Evolutionary conservation across 306 rosid species (phyloP).

Genomic region (Vachellia pachyceras): DNA sequence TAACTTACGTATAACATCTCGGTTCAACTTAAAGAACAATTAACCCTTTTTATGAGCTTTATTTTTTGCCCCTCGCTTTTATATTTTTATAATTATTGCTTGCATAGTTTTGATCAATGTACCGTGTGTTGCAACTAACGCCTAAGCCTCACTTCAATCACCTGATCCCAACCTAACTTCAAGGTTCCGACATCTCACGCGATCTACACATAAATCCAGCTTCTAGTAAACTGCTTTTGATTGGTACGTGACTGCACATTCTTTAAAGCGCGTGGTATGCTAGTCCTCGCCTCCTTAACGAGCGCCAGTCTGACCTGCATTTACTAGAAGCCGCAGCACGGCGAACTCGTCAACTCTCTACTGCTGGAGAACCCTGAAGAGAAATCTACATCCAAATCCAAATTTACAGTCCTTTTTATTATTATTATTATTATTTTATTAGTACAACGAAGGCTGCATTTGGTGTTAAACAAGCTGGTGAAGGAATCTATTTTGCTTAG

Average conservation of each 20-base stretch:
- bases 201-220: not conserved
- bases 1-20: too few species aligned
- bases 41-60: not conserved
- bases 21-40: too few species aligned
- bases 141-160: not conserved
- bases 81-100: too few species aligned
- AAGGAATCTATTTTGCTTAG: constrained; percentile 48
- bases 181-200: not conserved
- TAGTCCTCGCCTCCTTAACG: not conserved
- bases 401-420: not conserved
- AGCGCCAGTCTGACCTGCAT: constrained; percentile 12
- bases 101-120: too few species aligned
- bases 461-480: constrained; percentile 43
- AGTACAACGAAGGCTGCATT: constrained; percentile 28
- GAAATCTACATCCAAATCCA: not conserved
- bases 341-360: constrained; percentile 25
- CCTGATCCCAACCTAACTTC: not conserved
- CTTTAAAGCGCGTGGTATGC: not conserved
- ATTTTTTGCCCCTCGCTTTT: too few species aligned
- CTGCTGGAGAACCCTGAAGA: not conserved
- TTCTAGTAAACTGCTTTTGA: not conserved
- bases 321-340: not conserved
- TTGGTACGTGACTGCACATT: not conserved
- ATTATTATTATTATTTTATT: constrained; percentile 21
- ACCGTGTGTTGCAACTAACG: not conserved